Base-by-base conservation (phyloP, 257 asterid species). In the Nicotiana paniculata region DNA sequence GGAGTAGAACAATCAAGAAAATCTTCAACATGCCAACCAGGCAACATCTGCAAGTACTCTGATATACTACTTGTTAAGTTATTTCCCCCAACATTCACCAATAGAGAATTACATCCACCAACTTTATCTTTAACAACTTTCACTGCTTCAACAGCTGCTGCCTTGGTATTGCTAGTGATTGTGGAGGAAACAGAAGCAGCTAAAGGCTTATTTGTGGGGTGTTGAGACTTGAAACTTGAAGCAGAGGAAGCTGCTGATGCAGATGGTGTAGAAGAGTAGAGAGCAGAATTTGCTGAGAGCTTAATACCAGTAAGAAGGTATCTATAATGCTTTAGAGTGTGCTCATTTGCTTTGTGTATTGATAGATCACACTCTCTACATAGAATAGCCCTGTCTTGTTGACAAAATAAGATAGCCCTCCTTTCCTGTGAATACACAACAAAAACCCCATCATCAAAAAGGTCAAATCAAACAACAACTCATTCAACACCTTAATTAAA, bases 11-110 rank as follows among this genome's bases (percentile, higher is more conserved):
- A 82, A 80, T 90, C 93, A 81, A 93, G 90, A 82, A 93, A 86
- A 61, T 93, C 96, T 75, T 93, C 96, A 12, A 91, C 92, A 6
- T 88, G 94, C 92, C 94, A 93, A 13, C 97, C 93, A 1, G 97
- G 97, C 9, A 91, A 57, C 76, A 81, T 91, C 74, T 91, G 91
- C 80, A 93, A 84, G 77, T 91, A 93, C 74, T 93, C 97, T 0
- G 96, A 90, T 63, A 92, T 88, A 86, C 90, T 87, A 51, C 91
- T 90, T 3, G 89, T 70, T 6, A 83, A 65, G 9, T 65, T 77
- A 77, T 79, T 76, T 24, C 74, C 77, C 66, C 64, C 86, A 28
- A 11, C 65, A 58, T 53, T 82, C 75, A 83, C 65, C 80, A 80
- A 37, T 67, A 82, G 85, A 30, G 17, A 65, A 82, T 68, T 65